Base-by-base conservation (phyloP, 2,329 filamentous ascomycete genomes). In the Cladosporium sp. region DNA sequence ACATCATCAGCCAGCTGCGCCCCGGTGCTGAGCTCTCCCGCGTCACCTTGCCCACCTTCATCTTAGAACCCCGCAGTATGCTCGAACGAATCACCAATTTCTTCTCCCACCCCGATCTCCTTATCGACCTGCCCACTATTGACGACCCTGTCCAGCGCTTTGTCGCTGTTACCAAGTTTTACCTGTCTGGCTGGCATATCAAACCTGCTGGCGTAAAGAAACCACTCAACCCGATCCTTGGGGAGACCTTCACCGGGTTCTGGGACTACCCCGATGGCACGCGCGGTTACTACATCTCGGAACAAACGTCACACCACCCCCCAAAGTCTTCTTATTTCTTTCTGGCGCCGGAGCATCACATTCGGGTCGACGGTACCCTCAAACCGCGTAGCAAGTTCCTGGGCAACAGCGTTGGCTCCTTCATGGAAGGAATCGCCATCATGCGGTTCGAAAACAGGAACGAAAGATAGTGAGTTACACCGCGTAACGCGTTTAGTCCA, bases 321-420 rank as follows among this genome's bases (percentile, higher is more conserved):
- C 94, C 94, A 28, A 99, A 99, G 78, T 97, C 93, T 49, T 96
- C 92, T 76, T 99, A 99, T 79, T 99, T 99, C 75, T 99, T 96
- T 78, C 92, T 96, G 87, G 92, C 90, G 0, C 94, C 94, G 2
- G 87, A 96, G 57, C 91, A 97, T 71, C 80, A 95, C 70, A 96
- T 99, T 66, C 86, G 94, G 59, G 96, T 99, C 68, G 94, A 99
- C 69, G 94, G 94, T 19, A 96, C 91, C 3, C 80, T 99, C 65
- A 97, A 97, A 73, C 94, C 94, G 1, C 85, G 92, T 67, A 97
- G 92, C 76, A 95, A 88, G 71, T 99, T 99, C 70, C 77, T 99
- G 40, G 94, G 94, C 54, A 99, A 99, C 76, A 99, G 94, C 3
- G 94, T 94, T 0, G 94, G 93, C 40, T 97, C 93, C 76, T 81